Evolutionary conservation across 2,329 filamentous ascomycete species (phyloP).

Genomic region (Hypoxylon sp.): DNA sequence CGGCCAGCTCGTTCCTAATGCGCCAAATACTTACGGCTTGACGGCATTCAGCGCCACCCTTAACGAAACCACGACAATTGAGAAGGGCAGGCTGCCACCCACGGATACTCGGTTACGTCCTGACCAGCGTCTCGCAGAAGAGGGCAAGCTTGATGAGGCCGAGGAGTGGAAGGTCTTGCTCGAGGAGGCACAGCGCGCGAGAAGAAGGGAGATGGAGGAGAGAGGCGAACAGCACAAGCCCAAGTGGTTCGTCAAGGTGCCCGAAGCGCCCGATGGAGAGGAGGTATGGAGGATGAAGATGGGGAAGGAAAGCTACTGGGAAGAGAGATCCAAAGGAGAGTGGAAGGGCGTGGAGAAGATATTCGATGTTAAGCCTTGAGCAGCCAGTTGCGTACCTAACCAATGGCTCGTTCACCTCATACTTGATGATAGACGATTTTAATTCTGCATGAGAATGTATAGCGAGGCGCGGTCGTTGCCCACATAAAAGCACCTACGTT

Average conservation of each 20-base stretch:
- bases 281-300: slow-evolving; percentile 82
- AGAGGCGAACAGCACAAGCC: slow-evolving; percentile 80
- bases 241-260: slow-evolving; percentile 85
- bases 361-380: slow-evolving; percentile 47
- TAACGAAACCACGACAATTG: slow-evolving; percentile 88
- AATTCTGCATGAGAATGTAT: slow-evolving; percentile 11
- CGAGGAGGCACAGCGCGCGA: slow-evolving; percentile 85
- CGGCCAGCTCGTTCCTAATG: slow-evolving; percentile 83
- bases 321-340: slow-evolving; percentile 71
- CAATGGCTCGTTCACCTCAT: neutral
- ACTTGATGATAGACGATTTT: slow-evolving; percentile 4
- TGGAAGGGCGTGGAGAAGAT: slow-evolving; percentile 53
- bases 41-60: slow-evolving; percentile 87
- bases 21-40: slow-evolving; percentile 86
- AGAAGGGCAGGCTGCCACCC: slow-evolving; percentile 79
- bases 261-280: slow-evolving; percentile 71
- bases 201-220: slow-evolving; percentile 82
- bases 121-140: slow-evolving; percentile 88
- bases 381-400: neutral
- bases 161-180: slow-evolving; percentile 86
- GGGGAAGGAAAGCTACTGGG: slow-evolving; percentile 95
- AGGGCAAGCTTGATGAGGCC: slow-evolving; percentile 84
- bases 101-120: slow-evolving; percentile 89
- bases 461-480: slow-evolving; percentile 4
- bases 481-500: slow-evolving; percentile 4